Base-by-base conservation (phyloP, 2,329 filamentous ascomycete species). In the Neonectria punicea region DNA sequence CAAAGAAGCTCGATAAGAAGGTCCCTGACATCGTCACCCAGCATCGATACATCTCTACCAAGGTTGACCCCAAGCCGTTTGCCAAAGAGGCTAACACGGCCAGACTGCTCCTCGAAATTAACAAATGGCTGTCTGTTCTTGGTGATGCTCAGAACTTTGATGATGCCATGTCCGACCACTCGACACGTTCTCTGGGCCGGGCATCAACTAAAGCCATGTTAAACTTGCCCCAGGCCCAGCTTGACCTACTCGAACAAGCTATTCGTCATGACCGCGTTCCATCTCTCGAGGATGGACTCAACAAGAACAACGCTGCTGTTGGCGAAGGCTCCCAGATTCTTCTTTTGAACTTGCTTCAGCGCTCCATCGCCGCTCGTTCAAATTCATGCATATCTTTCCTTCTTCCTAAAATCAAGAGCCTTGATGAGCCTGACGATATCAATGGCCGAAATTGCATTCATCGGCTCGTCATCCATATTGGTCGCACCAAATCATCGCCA, bases 1-100 rank as follows among this genome's bases (percentile, higher is more conserved):
- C 96, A 56, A 99, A 99, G 84, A 99, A 99, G 81, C 84, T 98
- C 50, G 96, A 99, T 81, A 99, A 99, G 83, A 98, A 97, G 82
- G 88, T 98, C 3, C 86, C 91, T 1, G 86, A 88, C 50, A 88
- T 90, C 4, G 87, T 90, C 55, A 91, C 93, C 0, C 94, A 98
- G 82, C 90, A 93, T 76, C 89, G 90, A 63, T 99, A 98, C 76
- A 86, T 99, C 65, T 89, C 92, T 44, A 93, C 93, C 51, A 97
- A 97, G 81, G 95, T 99, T 62, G 93, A 97, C 71, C 90, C 93
- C 2, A 91, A 90, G 70, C 89, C 93, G 0, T 99, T 99, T 79
- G 93, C 95, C 18, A 94, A 93, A 67, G 95, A 88, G 68, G 82
- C 79, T 30, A 83, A 82, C 55, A 82, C 84, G 22, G 78, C 80